These are phyloP conservation scores for Psilocybe subaeruginosa DNA, from an alignment of 768 basidiomycete genomes.

Conservation along the genomic window DNA sequence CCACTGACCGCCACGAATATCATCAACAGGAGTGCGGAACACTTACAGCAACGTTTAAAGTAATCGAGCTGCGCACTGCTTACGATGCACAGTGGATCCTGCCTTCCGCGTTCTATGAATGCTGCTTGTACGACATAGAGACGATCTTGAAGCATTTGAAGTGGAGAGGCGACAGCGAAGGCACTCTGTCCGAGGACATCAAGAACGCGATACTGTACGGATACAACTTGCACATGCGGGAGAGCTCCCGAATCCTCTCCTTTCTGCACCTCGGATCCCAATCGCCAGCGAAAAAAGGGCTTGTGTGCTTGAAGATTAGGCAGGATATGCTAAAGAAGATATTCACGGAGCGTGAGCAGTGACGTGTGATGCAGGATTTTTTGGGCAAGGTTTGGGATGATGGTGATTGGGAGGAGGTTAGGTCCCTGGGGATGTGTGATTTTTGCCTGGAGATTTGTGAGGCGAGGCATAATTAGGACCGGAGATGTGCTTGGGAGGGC, in stretches of 20 bases:
- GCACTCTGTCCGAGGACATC: background rate
- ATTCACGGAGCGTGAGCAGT: background rate
- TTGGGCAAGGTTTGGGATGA: constrained; percentile 20
- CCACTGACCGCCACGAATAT: background rate
- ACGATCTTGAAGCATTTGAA: too few relatives aligned
- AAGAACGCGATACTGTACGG: background rate
- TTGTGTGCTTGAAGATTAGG: too few relatives aligned
- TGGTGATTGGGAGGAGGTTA: constrained; percentile 12
- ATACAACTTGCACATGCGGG: background rate
- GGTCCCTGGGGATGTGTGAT: constrained; percentile 18
- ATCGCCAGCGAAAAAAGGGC: too few relatives aligned
- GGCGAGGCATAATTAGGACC: background rate
- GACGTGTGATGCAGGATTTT: constrained; percentile 11
- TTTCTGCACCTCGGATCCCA: constrained; percentile 6
- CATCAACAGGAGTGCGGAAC: too few relatives aligned
- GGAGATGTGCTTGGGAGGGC: constrained; percentile 8
- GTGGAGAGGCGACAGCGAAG: too few relatives aligned
- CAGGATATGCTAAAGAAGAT: constrained; percentile 1
- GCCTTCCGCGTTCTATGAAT: too few relatives aligned
- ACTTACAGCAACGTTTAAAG: too few relatives aligned
- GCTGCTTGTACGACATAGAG: too few relatives aligned
- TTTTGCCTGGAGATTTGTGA: background rate
- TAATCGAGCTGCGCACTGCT: too few relatives aligned
- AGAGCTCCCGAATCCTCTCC: background rate
- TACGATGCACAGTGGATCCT: too few relatives aligned